Base-by-base conservation (phyloP, 2,329 filamentous ascomycete genomes). In the Clarireedia paspali region DNA sequence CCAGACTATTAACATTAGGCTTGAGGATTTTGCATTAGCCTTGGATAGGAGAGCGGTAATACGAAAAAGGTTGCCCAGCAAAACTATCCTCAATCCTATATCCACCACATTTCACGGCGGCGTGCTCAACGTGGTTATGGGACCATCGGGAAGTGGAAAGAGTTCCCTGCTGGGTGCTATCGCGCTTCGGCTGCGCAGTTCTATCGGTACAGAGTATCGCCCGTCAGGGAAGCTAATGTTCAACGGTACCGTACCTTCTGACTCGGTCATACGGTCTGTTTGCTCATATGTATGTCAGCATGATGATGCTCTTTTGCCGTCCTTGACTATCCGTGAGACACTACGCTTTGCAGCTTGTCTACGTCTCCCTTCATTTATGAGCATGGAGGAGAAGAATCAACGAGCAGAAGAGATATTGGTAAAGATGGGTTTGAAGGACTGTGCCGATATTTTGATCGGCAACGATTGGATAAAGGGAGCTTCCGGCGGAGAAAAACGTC, bases 381-480 rank as follows among this genome's bases (percentile, higher is more conserved):
- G 74, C 2, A 75, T 72, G 50, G 68, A 73, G 44, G 75, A 81
- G 57, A 81, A 81, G 76, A 80, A 0, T 3, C 86, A 82, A 6
- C 95, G 95, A 61, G 90, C 95, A n/a, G 85, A 92, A 47, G 87
- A 95, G 68, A 88, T 95, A 14, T 94, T 96, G 68, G 88, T 87
- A 72, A 80, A 95, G 27, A 76, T 96, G 30, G 89, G 91, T 39
- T 94, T 96, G 88, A 79, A 89, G 60, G 83, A 89, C 55, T 94
- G 92, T 63, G 89, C 90, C 14, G 90, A 95, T 68, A 90, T 91
- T 15, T 78, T 95, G 47, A 89, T 96, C 50, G 91, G 79, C 9
- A 77, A 91, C 77, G 85, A 92, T 38, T 88, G 88, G 3, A 90
- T 89, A 58, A 88, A 92, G 74, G 90, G 89, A 71, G 78, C 88